phyloP scores from a whole-genome alignment of 2,329 filamentous ascomycete genomes.

The Aspergillus persii region DNA sequence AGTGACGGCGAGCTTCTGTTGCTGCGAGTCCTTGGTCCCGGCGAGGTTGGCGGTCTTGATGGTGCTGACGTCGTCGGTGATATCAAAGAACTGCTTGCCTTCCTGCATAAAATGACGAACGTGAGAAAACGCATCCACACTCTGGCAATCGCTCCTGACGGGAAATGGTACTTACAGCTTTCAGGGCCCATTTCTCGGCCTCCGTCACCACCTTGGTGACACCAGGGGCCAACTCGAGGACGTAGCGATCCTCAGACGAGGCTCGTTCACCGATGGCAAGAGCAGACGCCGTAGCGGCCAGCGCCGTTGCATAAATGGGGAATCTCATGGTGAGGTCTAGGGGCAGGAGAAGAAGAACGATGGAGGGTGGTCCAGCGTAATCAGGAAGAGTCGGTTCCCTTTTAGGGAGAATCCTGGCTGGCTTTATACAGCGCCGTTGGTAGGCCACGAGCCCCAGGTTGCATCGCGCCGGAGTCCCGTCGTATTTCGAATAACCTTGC shows the following conservation, averaged over 20 bases:
- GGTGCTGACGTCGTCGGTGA: background rate
- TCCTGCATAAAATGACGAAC: background rate
- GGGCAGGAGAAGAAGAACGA: background rate
- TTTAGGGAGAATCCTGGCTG: background rate
- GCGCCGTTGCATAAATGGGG: background rate
- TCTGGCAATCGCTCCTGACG: background rate
- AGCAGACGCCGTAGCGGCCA: background rate
- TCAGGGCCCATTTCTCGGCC: constrained; percentile 4
- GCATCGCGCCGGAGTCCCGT: background rate
- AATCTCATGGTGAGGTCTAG: background rate
- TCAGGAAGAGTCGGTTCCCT: background rate
- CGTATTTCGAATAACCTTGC: background rate
- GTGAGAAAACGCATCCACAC: background rate
- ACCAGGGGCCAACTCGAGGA: background rate
- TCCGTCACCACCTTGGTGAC: constrained; percentile 1
- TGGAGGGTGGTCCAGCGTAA: background rate
- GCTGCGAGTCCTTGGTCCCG: background rate
- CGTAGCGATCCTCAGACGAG: background rate
- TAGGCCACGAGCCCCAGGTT: background rate
- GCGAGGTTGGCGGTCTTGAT: background rate
- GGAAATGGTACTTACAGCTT: background rate
- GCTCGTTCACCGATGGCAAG: background rate
- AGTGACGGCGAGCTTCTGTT: background rate
- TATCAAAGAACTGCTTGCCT: constrained; percentile 3
- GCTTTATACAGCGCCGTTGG: background rate